Conservation (phyloP, 352 stramenopile genomes). For the Thraustochytrium sp. region DNA sequence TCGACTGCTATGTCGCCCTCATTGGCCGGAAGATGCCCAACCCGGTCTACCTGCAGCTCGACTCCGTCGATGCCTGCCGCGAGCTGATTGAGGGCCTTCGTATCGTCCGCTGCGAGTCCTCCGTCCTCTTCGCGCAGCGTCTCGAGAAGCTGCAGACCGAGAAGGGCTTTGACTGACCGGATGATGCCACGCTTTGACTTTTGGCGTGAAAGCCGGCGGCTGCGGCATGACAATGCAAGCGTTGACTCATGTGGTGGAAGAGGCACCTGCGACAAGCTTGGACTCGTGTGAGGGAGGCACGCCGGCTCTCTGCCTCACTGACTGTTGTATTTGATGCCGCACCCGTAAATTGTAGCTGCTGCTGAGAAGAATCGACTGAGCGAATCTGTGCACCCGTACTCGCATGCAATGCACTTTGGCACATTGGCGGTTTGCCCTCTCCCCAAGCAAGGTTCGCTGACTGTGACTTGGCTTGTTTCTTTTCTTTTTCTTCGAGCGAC, state of each 20-base stretch:
- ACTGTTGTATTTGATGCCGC: too few relatives aligned
- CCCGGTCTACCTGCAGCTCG: constrained; percentile 11
- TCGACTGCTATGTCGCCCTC: constrained; percentile 22
- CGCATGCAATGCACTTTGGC: too few relatives aligned
- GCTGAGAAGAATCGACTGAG: too few relatives aligned
- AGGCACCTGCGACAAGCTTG: neutral
- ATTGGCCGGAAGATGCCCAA: neutral
- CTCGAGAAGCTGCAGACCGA: constrained; percentile 43
- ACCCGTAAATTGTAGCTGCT: too few relatives aligned
- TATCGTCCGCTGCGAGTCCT: constrained; percentile 26
- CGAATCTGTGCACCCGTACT: too few relatives aligned
- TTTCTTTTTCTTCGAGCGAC: neutral
- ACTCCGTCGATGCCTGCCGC: constrained; percentile 1
- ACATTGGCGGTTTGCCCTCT: too few relatives aligned
- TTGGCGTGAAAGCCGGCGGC: too few relatives aligned
- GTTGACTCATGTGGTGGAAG: too few relatives aligned
- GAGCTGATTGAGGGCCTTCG: constrained; percentile 36
- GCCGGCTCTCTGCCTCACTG: neutral
- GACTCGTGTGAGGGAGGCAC: neutral
- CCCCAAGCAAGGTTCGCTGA: too few relatives aligned
- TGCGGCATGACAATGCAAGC: too few relatives aligned
- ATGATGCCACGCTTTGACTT: neutral
- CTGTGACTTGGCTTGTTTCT: neutral
- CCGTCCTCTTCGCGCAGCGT: constrained; percentile 35
- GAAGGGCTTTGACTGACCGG: constrained; percentile 20